Base-by-base conservation (phyloP, 2,329 filamentous ascomycete species). In the Thielaviopsis musarum region DNA sequence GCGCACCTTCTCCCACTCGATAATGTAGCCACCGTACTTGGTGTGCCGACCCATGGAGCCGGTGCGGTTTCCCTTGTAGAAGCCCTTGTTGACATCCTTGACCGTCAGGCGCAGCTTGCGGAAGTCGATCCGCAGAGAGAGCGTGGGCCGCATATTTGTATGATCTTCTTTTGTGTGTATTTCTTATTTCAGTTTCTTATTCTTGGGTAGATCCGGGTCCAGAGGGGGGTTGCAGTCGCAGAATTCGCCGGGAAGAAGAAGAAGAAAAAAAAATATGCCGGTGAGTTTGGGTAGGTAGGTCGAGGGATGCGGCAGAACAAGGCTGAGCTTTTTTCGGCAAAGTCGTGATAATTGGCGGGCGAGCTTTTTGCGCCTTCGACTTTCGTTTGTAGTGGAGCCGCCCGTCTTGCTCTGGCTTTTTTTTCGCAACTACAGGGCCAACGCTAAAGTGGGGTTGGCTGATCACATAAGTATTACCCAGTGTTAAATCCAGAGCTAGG, bases 21-120 rank as follows among this genome's bases (percentile, higher is more conserved):
- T 84, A 54, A 83, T 71, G 72, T 93, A 98, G 56, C 84, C 84
- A 71, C 91, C 93, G 69, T 83, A 81, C 70, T 87, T 87, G 59
- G 87, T 91, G 73, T 94, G 88, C 15, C 77, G 74, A 70, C 93
- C 93, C 83, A 94, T 90, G 51, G 87, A 83, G 1, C 93, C 93
- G 0, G 89, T 85, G 54, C 91, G 80, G 67, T 87, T 96, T 69
- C 93, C 93, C 78, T 97, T 97, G 82, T 98, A 98, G 81, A 85
- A 98, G 65, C 91, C 91, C 69, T 89, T 88, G 70, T 86, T 87
- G 70, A 91, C 85, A 72, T 93, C 85, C 74, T 98, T 98, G 65
- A 91, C 95, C 13, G 88, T 96, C 68, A 98, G 81, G 58, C 80
- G 78, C 61, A 91, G 76, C 68, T 91, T 89, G 72, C 84, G 81